Conservation (phyloP, 2,329 filamentous ascomycete genomes). For the Claviceps africana region DNA sequence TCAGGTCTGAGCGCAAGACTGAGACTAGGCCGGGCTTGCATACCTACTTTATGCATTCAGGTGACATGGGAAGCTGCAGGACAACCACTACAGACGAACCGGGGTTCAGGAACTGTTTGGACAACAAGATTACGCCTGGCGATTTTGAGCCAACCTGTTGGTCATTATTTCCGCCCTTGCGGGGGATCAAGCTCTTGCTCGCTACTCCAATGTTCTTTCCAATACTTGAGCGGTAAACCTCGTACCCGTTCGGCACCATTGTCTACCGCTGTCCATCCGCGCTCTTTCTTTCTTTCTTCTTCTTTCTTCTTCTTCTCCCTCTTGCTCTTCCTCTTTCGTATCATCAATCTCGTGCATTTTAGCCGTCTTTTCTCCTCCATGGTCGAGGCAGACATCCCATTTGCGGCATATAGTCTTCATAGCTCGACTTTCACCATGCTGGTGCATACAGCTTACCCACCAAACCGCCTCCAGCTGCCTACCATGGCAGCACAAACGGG, state of each 20-base stretch:
- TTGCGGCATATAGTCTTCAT: neutral
- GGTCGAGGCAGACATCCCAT: neutral
- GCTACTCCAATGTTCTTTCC: neutral
- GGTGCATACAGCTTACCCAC: constrained; percentile 4
- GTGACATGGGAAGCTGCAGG: neutral
- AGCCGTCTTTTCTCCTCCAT: neutral
- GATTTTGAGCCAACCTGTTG: neutral
- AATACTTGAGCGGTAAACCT: neutral
- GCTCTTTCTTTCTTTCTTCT: neutral
- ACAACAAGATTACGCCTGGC: neutral
- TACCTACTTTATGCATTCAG: constrained; percentile 1
- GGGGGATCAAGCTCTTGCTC: neutral
- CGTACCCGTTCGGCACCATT: neutral
- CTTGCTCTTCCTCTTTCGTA: too few species aligned
- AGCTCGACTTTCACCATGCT: constrained; percentile 5
- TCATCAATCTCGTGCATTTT: neutral
- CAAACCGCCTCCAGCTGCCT: constrained; percentile 2
- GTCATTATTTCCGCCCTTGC: neutral
- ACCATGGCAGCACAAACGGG: neutral
- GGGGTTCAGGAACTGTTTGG: neutral
- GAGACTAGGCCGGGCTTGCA: neutral
- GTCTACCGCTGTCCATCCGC: neutral
- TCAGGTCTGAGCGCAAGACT: constrained; percentile 1
- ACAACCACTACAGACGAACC: neutral
- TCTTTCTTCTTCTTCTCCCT: neutral